These are phyloP conservation scores for Symmetrospora coprosmae DNA, from an alignment of 768 basidiomycete genomes.

Conservation along the genomic window DNA sequence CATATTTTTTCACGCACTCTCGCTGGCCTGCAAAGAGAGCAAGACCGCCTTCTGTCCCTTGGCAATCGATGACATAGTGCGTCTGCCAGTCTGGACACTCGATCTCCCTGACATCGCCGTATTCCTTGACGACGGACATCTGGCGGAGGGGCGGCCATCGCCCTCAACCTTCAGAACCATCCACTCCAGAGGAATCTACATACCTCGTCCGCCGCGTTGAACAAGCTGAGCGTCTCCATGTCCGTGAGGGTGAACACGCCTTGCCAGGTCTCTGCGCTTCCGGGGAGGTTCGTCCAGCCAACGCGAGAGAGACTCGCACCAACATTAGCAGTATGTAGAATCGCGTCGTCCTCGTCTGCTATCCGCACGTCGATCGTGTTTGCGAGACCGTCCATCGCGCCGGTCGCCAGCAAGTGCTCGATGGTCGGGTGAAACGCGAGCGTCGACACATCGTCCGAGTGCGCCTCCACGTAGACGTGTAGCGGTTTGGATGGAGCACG, in stretches of 20 bases:
- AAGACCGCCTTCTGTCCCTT: slow-evolving; percentile 22
- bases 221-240: slow-evolving; percentile 31
- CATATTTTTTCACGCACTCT: slow-evolving; percentile 16
- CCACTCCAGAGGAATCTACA: not conserved
- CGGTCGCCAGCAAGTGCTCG: slow-evolving; percentile 30
- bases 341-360: slow-evolving; percentile 32
- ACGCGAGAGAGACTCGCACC: slow-evolving; percentile 24
- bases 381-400: slow-evolving; percentile 30
- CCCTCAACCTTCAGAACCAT: not conserved
- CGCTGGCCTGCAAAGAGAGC: slow-evolving; percentile 27
- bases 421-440: slow-evolving; percentile 30
- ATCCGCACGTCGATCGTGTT: slow-evolving; percentile 32
- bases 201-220: slow-evolving; percentile 28
- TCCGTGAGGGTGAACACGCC: slow-evolving; percentile 29
- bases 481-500: slow-evolving; percentile 20
- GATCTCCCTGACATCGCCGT: slow-evolving; percentile 31
- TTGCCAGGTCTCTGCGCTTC: not conserved
- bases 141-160: not conserved
- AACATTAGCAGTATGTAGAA: slow-evolving; percentile 29
- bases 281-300: slow-evolving; percentile 28
- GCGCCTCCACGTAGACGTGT: slow-evolving; percentile 30
- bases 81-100: slow-evolving; percentile 29
- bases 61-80: slow-evolving; percentile 31
- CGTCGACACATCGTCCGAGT: slow-evolving; percentile 32
- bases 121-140: slow-evolving; percentile 19